Evolutionary conservation across 768 basidiomycete genomes (phyloP).

Genomic region (Leccinellum rugosiceps): DNA sequence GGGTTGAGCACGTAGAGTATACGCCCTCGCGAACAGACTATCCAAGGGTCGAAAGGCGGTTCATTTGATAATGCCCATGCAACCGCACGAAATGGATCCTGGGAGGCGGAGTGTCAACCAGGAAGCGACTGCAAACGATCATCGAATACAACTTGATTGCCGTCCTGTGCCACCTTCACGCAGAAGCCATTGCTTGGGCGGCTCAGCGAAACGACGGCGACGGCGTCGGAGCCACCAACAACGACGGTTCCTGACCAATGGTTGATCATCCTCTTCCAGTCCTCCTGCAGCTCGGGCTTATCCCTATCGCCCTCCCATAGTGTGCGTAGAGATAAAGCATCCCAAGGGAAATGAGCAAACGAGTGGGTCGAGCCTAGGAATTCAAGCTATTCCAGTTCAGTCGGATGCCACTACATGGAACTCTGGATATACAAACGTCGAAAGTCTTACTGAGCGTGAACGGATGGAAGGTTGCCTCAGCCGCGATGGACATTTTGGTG

Average conservation of each 20-base stretch:
- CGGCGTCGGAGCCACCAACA: conserved; percentile 39
- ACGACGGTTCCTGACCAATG: conserved; percentile 52
- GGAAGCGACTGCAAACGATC: not conserved
- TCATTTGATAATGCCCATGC: conserved; percentile 57
- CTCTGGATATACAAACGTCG: conserved; percentile 37
- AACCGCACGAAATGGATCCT: conserved; percentile 34
- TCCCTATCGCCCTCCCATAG: conserved; percentile 37
- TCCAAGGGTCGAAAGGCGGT: conserved; percentile 51
- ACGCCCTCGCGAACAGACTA: conserved; percentile 53
- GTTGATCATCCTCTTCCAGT: conserved; percentile 47
- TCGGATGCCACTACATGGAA: conserved; percentile 1
- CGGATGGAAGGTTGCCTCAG: conserved; percentile 23
- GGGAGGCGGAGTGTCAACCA: conserved; percentile 4
- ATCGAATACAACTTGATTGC: conserved; percentile 13
- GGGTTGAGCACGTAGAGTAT: conserved; percentile 57
- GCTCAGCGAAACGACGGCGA: conserved; percentile 37
- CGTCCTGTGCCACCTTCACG: conserved; percentile 34
- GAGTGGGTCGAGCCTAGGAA: conserved; percentile 35
- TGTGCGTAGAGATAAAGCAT: conserved; percentile 34
- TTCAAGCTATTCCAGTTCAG: conserved; percentile 26
- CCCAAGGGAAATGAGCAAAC: conserved; percentile 47
- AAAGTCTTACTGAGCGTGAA: conserved; percentile 43
- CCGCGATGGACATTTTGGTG: conserved; percentile 2
- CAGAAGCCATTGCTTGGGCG: conserved; percentile 22
- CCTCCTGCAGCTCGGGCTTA: conserved; percentile 27